Conservation (phyloP, 768 basidiomycete species). For the Hericium erinaceus region DNA sequence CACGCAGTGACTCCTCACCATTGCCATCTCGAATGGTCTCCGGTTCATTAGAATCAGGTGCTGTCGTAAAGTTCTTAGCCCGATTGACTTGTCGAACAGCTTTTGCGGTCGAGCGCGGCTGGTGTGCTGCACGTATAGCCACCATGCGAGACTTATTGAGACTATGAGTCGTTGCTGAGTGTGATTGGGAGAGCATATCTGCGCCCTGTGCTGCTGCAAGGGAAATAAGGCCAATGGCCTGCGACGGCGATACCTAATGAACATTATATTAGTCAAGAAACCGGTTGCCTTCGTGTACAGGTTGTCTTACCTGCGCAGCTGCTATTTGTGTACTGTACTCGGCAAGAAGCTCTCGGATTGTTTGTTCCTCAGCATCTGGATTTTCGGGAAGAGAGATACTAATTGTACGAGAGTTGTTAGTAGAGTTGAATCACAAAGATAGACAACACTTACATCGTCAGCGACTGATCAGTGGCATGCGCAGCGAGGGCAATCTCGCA, state of each 20-base stretch:
- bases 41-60: no score
- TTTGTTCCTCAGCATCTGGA: no score
- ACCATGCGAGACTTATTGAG: background rate
- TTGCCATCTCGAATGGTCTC: no score
- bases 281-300: fast-evolving
- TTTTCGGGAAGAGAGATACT: background rate
- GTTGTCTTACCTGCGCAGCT: background rate
- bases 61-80: no score
- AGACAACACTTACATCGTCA: background rate
- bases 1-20: background rate
- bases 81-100: no score
- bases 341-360: no score
- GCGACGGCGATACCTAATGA: background rate
- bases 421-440: background rate
- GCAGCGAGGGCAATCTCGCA: background rate
- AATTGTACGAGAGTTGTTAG: background rate
- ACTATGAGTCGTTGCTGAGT: background rate
- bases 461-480: background rate
- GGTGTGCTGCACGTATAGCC: background rate
- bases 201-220: background rate
- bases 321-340: background rate
- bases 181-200: background rate
- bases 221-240: background rate
- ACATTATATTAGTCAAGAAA: background rate
- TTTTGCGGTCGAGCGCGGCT: no score